A percentile compares a stretch with the other conserved stretches of the same genome.
Conservation (phyloP, 1,284 basidiomycete genomes). For the Microbotryum silenes-acaulis region DNA sequence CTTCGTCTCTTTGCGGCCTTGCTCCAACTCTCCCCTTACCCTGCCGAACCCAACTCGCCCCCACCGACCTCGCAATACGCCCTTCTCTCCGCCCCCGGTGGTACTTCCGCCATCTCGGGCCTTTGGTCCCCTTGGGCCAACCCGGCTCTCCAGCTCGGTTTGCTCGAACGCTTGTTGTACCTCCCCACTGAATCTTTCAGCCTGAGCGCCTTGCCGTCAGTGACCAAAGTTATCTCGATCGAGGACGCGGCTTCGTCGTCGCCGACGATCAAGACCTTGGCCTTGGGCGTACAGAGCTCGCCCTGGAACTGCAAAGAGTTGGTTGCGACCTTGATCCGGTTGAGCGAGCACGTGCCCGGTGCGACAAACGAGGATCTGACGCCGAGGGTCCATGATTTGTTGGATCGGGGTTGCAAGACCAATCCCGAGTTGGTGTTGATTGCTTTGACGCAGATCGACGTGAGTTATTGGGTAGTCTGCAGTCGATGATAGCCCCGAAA, state of each 20-base stretch:
- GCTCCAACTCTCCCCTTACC: constrained; percentile 52
- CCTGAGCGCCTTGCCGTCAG: constrained; percentile 73
- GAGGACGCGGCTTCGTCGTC: constrained; percentile 64
- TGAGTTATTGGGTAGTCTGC: constrained; percentile 45
- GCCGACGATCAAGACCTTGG: constrained; percentile 75
- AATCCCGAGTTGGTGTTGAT: constrained; percentile 92
- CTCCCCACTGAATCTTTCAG: constrained; percentile 80
- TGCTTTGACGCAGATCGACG: constrained; percentile 81
- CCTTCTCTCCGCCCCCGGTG: constrained; percentile 17
- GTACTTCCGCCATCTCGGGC: constrained; percentile 28
- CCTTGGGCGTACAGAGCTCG: constrained; percentile 76
- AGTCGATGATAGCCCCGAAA: not conserved
- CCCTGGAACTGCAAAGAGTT: constrained; percentile 92
- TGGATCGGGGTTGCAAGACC: constrained; percentile 84
- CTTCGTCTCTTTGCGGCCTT: constrained; percentile 68
- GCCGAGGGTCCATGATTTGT: constrained; percentile 58
- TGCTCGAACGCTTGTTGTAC: constrained; percentile 78
- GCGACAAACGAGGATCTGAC: constrained; percentile 39
- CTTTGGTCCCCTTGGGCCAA: constrained; percentile 62
- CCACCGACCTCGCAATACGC: no score
- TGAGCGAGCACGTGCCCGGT: constrained; percentile 47
- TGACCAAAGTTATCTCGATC: constrained; percentile 64
- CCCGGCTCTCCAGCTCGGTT: constrained; percentile 71
- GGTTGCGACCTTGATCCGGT: constrained; percentile 74
- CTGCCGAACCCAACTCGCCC: constrained; percentile 7